Evolutionary conservation across 2,329 filamentous ascomycete species (phyloP), one percentile per base, ranked within the genome.

Genomic region (Talaromyces sp.): DNA sequence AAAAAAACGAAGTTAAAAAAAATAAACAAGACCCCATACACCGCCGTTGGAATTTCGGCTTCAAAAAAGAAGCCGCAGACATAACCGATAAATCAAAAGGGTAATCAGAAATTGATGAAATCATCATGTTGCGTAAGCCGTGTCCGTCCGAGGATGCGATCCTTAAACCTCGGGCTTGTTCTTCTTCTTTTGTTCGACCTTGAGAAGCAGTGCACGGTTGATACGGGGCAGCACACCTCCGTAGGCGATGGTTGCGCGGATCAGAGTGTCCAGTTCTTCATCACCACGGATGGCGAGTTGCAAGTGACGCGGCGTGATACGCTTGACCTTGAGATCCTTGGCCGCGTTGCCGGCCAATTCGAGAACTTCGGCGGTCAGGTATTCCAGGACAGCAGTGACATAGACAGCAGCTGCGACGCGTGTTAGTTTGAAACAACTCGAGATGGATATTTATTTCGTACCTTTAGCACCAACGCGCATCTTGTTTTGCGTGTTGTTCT

Each of bases 271-370:
- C 70, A 99, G 85, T 80, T 99, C 95, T 82, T 99, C 95, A 78
- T 99, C 95, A 74, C 95, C 95, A 73, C 95, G 92, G 75, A 99
- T 99, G 72, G 95, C 95, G 66, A 99, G 90, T 80, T 99, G 95
- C 67, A 99, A 83, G 79, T 99, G 95, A 78, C 95, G 93, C 61
- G 95, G 95, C 12, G 94, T 98, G 80, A 99, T 99, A 80, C 95
- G 95, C 88, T 98, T 99, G 82, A 98, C 95, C 82, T 98, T 99
- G 75, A 98, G 90, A 79, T 99, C 95, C 85, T 98, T 98, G 79
- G 95, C 95, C 59, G 95, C 95, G 78, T 99, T 99, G 79, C 95
- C 95, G 77, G 95, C 95, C 68, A 99, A 85, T 80, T 99, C 95
- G 72, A 99, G 89, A 54, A 99, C 94, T 87, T 99, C 94, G 67